These are phyloP conservation scores for Diplodia sapinea DNA, from an alignment of 2,329 filamentous ascomycete genomes.

Conservation along the genomic window DNA sequence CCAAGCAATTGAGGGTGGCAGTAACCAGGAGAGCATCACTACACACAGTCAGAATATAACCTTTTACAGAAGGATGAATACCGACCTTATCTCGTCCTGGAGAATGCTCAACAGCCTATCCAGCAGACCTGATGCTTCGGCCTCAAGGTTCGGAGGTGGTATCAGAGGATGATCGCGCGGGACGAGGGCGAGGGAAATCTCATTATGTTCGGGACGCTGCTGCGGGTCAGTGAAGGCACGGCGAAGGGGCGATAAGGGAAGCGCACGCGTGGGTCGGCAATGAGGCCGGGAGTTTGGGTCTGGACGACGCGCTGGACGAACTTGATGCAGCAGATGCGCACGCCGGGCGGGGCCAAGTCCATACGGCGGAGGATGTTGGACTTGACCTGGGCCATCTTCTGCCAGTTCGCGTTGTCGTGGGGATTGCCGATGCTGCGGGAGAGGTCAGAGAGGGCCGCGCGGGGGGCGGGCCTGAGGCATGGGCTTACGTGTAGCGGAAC, in stretches of 20 bases:
- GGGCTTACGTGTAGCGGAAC: slow-evolving; percentile 90
- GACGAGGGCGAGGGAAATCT: slow-evolving; percentile 86
- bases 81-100: slow-evolving; percentile 84
- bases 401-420: slow-evolving; percentile 81
- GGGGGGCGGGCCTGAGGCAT: slow-evolving; percentile 32
- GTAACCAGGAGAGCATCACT: slow-evolving; percentile 90
- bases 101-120: slow-evolving; percentile 85
- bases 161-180: slow-evolving; percentile 82
- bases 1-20: slow-evolving; percentile 87
- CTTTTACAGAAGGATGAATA: background rate
- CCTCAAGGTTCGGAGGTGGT: slow-evolving; percentile 80
- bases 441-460: slow-evolving; percentile 38
- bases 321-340: slow-evolving; percentile 95
- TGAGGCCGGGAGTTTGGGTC: slow-evolving; percentile 84
- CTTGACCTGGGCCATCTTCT: slow-evolving; percentile 87
- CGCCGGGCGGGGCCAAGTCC: slow-evolving; percentile 76
- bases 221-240: slow-evolving; percentile 10
- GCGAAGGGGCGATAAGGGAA: slow-evolving; percentile 21
- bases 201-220: slow-evolving; percentile 75
- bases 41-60: slow-evolving; percentile 37
- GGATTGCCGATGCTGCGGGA: slow-evolving; percentile 79
- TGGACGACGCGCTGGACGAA: slow-evolving; percentile 93
- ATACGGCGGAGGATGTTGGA: slow-evolving; percentile 85
- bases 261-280: slow-evolving; percentile 80
- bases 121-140: slow-evolving; percentile 87